Conservation (phyloP, 768 basidiomycete genomes). For the Vararia minispora region DNA sequence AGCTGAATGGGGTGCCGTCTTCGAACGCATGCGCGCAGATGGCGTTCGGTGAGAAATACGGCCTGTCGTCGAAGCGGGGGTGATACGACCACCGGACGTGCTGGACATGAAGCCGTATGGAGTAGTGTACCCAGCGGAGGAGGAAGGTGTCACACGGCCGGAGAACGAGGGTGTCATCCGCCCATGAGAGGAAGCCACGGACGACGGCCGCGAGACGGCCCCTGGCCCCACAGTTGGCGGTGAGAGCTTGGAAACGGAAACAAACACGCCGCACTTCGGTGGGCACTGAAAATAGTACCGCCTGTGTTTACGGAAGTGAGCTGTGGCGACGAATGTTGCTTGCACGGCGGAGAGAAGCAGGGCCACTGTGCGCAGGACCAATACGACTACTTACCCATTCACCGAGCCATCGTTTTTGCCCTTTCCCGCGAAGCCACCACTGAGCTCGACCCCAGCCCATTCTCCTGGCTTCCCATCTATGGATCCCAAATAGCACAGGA, state of each 20-base stretch:
- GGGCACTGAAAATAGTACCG: constrained; percentile 80
- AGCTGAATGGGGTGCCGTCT: constrained; percentile 23
- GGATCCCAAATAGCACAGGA: constrained; percentile 66
- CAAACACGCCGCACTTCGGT: constrained; percentile 84
- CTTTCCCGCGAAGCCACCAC: constrained; percentile 75
- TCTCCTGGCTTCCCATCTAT: constrained; percentile 83
- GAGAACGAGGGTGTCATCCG: constrained; percentile 31
- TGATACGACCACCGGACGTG: constrained; percentile 32
- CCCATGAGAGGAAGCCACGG: constrained; percentile 64
- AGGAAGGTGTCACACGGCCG: constrained; percentile 36
- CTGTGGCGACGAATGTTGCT: constrained; percentile 3
- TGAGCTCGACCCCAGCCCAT: constrained; percentile 91
- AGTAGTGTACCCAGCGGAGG: constrained; percentile 15
- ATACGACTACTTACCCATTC: constrained; percentile 62
- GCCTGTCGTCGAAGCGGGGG: constrained; percentile 21
- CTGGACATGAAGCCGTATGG: constrained; percentile 20
- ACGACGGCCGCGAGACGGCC: constrained; percentile 50
- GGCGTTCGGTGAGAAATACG: constrained; percentile 27
- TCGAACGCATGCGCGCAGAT: constrained; percentile 34
- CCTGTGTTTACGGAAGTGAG: constrained; percentile 27
- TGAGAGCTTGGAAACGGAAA: constrained; percentile 73
- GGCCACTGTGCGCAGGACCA: neutral
- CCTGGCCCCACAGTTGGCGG: constrained; percentile 54
- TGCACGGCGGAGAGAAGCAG: constrained; percentile 7
- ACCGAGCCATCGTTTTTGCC: constrained; percentile 95